Percentiles rank a stretch among this genome's conserved stretches.
Evolutionary conservation across 345 rosid species (phyloP).

Genomic region (Populus alba): DNA sequence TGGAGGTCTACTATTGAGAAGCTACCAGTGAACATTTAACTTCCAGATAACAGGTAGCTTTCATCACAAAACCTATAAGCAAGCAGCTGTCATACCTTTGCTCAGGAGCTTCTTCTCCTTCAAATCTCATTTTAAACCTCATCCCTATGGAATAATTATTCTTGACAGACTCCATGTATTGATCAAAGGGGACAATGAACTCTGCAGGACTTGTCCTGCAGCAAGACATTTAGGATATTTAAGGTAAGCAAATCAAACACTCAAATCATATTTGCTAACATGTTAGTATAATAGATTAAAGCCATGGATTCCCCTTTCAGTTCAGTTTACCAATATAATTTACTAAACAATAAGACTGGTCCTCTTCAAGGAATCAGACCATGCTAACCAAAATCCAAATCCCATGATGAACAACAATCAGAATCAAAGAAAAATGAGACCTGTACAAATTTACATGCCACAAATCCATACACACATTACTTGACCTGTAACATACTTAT

Average conservation of each 20-base stretch:
- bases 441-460: neutral
- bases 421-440: neutral
- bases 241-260: neutral
- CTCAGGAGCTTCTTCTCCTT: conserved; percentile 57
- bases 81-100: conserved; percentile 37
- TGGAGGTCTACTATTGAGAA: neutral
- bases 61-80: neutral
- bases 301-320: neutral
- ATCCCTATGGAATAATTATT: conserved; percentile 46
- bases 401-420: neutral
- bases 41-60: neutral
- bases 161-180: conserved; percentile 41
- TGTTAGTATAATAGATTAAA: neutral
- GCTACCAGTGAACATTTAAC: neutral
- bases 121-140: conserved; percentile 64
- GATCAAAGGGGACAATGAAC: conserved; percentile 48
- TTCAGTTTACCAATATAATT: neutral
- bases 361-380: neutral
- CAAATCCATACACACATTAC: neutral
- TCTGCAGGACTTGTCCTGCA: conserved; percentile 52
- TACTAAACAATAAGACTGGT: neutral
- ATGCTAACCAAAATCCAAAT: neutral
- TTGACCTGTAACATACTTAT: neutral
- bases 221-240: neutral
- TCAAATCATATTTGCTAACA: neutral